These are phyloP conservation scores for Suillus weaverae DNA, from an alignment of 768 basidiomycete species.

Conservation along the genomic window DNA sequence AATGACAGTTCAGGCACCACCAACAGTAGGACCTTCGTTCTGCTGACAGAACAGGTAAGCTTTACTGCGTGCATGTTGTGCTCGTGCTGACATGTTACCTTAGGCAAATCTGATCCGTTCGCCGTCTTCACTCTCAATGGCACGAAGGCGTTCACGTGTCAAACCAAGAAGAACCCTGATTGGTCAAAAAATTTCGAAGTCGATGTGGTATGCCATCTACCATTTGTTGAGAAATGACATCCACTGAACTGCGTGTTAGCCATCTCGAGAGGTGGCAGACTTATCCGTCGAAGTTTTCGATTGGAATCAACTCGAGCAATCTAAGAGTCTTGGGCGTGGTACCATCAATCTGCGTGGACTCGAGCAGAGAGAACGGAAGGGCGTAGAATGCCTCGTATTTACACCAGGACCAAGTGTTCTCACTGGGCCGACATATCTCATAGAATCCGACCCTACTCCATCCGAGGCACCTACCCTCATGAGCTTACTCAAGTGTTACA, in stretches of 20 bases:
- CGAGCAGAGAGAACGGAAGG: no score
- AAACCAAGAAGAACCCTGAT: constrained; percentile 81
- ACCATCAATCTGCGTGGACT: constrained; percentile 66
- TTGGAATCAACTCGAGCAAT: constrained; percentile 89
- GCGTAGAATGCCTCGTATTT: no score
- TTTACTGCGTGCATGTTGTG: neutral
- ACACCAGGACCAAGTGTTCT: no score
- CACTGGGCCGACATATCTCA: constrained; percentile 56
- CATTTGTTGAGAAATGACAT: neutral
- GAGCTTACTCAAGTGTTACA: constrained; percentile 75
- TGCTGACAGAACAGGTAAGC: constrained; percentile 80
- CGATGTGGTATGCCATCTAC: constrained; percentile 55
- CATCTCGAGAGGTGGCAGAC: constrained; percentile 78
- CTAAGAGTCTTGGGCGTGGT: constrained; percentile 79
- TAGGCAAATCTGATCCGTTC: constrained; percentile 88
- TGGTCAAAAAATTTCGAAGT: constrained; percentile 78
- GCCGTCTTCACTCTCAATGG: constrained; percentile 83
- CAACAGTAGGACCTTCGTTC: constrained; percentile 73
- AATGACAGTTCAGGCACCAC: no score
- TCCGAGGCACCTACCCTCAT: constrained; percentile 63
- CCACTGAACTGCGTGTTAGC: constrained; percentile 38
- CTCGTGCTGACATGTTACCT: constrained; percentile 9
- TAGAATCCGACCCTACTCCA: constrained; percentile 69
- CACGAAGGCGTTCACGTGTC: constrained; percentile 80
- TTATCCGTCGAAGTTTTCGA: constrained; percentile 84